These are phyloP conservation scores for Taxillus chinensis DNA, from an alignment of 164 flowering plant species.

Conservation along the genomic window DNA sequence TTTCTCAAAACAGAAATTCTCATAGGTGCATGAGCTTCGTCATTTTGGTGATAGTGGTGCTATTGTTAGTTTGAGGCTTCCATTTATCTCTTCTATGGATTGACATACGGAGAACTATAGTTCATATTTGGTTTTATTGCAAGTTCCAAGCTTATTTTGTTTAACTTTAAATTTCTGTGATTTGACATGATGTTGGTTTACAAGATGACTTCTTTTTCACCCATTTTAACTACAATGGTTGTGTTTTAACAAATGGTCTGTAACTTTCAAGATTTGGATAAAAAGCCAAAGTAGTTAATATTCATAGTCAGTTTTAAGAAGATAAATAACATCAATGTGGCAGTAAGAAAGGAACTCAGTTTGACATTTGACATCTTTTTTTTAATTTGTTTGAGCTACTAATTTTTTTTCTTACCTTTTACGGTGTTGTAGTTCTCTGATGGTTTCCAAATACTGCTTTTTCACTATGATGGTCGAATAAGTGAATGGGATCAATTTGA, in stretches of 20 bases:
- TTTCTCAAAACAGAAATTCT: no score
- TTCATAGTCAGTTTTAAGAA: constrained; percentile 81
- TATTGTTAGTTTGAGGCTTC: not conserved
- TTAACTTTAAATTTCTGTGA: no score
- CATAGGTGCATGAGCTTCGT: no score
- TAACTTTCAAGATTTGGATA: constrained; percentile 62
- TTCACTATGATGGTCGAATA: constrained; percentile 90
- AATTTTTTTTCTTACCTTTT: no score
- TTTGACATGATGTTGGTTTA: no score
- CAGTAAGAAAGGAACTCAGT: constrained; percentile 54
- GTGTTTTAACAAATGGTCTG: not conserved
- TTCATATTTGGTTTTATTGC: no score
- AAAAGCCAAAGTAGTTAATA: constrained; percentile 67
- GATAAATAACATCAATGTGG: constrained; percentile 57
- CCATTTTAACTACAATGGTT: no score
- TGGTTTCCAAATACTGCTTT: constrained; percentile 75
- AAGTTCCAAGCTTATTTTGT: no score
- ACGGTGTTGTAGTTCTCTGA: constrained; percentile 53
- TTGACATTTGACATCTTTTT: not conserved
- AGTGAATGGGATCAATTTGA: constrained; percentile 95
- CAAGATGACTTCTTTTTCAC: no score
- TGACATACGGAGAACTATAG: no score
- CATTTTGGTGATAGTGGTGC: no score
- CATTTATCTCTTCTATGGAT: not conserved
- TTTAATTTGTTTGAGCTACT: constrained; percentile 7